A percentile compares a stretch with the other conserved stretches of the same genome.
Conservation (phyloP, 139 green algal species). For the Chlamydomonas schloesseri region DNA sequence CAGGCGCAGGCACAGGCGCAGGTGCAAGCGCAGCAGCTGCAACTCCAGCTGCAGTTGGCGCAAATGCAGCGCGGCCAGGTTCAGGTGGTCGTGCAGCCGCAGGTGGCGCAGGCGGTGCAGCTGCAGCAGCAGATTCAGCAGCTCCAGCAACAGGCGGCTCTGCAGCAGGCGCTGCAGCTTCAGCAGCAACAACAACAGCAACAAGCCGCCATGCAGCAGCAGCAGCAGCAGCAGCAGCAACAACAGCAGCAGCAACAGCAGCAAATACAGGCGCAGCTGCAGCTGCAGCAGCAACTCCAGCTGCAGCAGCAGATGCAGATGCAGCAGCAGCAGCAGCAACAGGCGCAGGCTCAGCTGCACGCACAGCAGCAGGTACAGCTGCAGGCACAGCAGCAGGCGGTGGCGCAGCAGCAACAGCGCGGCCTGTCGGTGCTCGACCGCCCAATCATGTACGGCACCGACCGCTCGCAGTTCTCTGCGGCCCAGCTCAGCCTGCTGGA, state of each 20-base stretch:
- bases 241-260: background rate
- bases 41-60: background rate
- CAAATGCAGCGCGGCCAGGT: background rate
- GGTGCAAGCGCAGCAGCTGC: background rate
- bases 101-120: background rate
- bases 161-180: background rate
- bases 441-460: constrained; percentile 42
- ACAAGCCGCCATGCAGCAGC: background rate
- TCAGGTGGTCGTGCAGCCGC: background rate
- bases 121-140: background rate
- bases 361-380: constrained; percentile 13
- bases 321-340: background rate
- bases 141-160: background rate
- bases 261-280: background rate
- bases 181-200: constrained; percentile 14
- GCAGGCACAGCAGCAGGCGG: background rate
- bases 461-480: constrained; percentile 17
- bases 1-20: background rate
- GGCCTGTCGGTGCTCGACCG: constrained; percentile 36
- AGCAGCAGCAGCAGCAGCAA: background rate
- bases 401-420: background rate
- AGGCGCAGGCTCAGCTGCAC: background rate
- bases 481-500: constrained; percentile 22
- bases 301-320: background rate
- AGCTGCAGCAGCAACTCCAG: background rate